Base-by-base conservation (phyloP, 2,329 filamentous ascomycete genomes). In the Ilyonectria robusta region DNA sequence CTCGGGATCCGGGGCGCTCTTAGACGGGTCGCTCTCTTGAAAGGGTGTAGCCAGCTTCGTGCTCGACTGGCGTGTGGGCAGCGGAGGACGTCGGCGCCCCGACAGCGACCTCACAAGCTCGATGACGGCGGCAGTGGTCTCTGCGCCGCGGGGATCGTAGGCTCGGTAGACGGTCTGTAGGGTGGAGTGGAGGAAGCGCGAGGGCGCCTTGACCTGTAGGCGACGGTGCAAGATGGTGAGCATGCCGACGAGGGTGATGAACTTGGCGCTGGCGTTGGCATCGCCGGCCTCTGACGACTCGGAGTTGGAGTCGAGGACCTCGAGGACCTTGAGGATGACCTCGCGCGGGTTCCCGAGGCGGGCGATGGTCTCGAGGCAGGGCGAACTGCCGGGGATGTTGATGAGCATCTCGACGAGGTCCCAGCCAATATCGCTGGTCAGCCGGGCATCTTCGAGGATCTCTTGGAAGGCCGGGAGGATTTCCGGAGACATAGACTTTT, bases 361-460 rank as follows among this genome's bases (percentile, higher is more conserved):
- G 35, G 93, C 93, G 59, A 95, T 90, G 33, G 91, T 92, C 77
- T 92, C 88, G 17, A 95, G 84, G 76, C 93, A 94, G 53, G 85
- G 80, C 72, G 92, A 90, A n/a, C 91, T 91, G 13, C 87, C 89
- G 1, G 92, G 85, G 6, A 94, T 81, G 40, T 89, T 85, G 26
- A 94, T 85, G 5, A 96, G 86, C 75, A 94, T 88, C 76, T 93
- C 91, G 23, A 96, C 91, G 58, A 95, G 83, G 78, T 96, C 93
- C 93, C 93, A 96, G 56, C 93, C 93, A 74, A 95, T 94, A 63
- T 94, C 92, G 67, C 88, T 88, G 3, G 92, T 93, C 63, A 95
- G 83, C 65, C 88, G 84, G 10, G 85, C 84, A 84, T 93, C 89
- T 78, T 92, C 88, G 19, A 94, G 84, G 40, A 93, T 88, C 23